A percentile compares a stretch with the other conserved stretches of the same genome.
Conservation (phyloP, 2,329 filamentous ascomycete species). For the Sclerotiophoma versabilis region DNA sequence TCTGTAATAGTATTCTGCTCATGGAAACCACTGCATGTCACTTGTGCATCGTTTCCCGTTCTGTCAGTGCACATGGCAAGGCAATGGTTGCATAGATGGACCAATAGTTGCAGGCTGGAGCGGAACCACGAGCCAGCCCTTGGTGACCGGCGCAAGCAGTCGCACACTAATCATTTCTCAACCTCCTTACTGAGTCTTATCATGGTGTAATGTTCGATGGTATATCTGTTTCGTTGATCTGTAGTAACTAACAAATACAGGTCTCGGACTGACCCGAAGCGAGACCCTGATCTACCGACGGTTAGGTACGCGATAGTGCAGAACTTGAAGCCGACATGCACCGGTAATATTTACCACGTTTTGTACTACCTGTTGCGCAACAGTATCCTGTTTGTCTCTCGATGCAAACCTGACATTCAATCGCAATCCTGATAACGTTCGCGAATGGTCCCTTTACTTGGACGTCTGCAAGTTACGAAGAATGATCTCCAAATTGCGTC, state of each 20-base stretch:
- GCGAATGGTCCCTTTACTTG: not conserved
- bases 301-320: not conserved
- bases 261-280: not conserved
- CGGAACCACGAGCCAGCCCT: too few species aligned
- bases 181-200: too few species aligned
- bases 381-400: not conserved
- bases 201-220: too few species aligned
- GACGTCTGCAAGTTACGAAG: not conserved
- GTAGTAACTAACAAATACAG: not conserved
- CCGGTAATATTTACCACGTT: not conserved
- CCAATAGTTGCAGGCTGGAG: too few species aligned
- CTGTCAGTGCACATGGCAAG: too few species aligned
- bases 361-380: not conserved
- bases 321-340: not conserved
- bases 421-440: not conserved
- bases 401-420: not conserved
- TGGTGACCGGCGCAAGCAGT: too few species aligned
- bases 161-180: too few species aligned
- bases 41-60: too few species aligned
- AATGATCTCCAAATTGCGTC: constrained; percentile 8
- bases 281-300: not conserved
- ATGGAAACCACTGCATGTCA: too few species aligned
- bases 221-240: too few species aligned
- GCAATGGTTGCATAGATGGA: too few species aligned
- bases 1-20: too few species aligned